Base-by-base conservation (phyloP, 2,329 filamentous ascomycete species). In the Penicillium occitanis region DNA sequence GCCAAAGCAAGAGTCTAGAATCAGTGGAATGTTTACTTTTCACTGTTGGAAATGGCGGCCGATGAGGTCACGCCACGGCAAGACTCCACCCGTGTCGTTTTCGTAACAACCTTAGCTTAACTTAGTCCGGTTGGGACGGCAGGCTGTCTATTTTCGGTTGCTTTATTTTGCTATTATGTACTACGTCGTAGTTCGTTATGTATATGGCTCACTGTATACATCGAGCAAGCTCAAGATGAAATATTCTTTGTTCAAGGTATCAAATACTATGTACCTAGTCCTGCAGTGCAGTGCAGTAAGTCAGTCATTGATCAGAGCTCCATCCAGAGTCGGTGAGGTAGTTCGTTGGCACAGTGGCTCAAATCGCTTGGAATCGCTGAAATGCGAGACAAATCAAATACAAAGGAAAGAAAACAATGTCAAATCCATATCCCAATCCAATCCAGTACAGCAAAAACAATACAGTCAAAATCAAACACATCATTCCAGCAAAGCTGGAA, bases 401-500 rank as follows among this genome's bases (percentile, higher is more conserved):
- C 57, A 60, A 67, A 57, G 51, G 61, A 50, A 57, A 62, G 5
- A 53, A 51, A 19, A 48, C 22, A 50, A 65, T 60, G 35, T 42
- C 35, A 62, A 51, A 40, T 37, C 53, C 53, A 37, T 57, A 35
- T 57, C 30, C 35, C 14, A 51, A 14, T 53, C 51, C 50, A 53
- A 33, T 33, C 50, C 51, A 57, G 30, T 57, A 35, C 53, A 55
- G 19, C 30, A 50, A 62, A 50, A 67, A 59, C 19, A 55, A 46
- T 59, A 44, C 42, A 67, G 48, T 51, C 37, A 48, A 58, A 50
- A 51, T 60, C 61, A 64, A 50, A 55, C 44, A 59, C 48, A 68
- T 69, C 66, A 68, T 66, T 71, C 71, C 40, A 58, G 51, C 42
- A 8, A 48, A 48, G 30, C 37, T 55, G 59, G 35, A 42, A 61